These are phyloP conservation scores for Strobilomyces confusus DNA, from an alignment of 768 basidiomycete species.

Conservation along the genomic window DNA sequence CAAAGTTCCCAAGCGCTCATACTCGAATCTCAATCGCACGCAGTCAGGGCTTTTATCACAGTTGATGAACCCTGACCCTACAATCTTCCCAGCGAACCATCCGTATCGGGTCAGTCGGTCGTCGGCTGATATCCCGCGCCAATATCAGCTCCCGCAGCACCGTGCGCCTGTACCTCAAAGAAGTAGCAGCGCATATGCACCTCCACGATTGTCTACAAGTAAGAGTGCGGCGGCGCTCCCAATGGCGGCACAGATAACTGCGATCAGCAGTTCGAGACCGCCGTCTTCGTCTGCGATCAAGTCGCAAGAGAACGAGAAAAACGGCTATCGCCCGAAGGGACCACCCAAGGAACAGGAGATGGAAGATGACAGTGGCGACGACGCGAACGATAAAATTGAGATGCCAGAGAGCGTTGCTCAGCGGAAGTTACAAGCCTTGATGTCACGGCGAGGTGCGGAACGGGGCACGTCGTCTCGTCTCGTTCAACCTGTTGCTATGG, in stretches of 20 bases:
- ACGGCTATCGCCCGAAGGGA: constrained; percentile 60
- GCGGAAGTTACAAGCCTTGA: constrained; percentile 57
- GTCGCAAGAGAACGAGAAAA: constrained; percentile 27
- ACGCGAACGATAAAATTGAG: constrained; percentile 48
- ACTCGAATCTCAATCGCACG: constrained; percentile 52
- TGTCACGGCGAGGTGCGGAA: constrained; percentile 41
- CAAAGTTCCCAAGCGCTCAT: constrained; percentile 65
- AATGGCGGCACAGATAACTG: constrained; percentile 47
- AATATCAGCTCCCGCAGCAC: constrained; percentile 19
- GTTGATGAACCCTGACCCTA: constrained; percentile 69
- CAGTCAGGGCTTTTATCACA: constrained; percentile 59
- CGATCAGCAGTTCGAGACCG: constrained; percentile 29
- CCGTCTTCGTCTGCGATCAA: constrained; percentile 19
- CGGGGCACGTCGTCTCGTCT: constrained; percentile 18
- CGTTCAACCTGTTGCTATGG: constrained; percentile 16
- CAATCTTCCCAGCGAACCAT: constrained; percentile 54
- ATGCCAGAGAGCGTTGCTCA: constrained; percentile 68
- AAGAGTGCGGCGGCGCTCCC: constrained; percentile 62
- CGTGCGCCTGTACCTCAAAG: constrained; percentile 24
- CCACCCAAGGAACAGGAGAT: constrained; percentile 62
- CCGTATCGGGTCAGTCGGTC: constrained; percentile 53
- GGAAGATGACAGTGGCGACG: constrained; percentile 58
- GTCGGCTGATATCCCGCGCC: constrained; percentile 41
- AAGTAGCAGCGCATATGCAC: constrained; percentile 29
- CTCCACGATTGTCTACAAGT: constrained; percentile 40